Evolutionary conservation across 306 rosid genomes (phyloP).

Genomic region (Arachis hypogaea): DNA sequence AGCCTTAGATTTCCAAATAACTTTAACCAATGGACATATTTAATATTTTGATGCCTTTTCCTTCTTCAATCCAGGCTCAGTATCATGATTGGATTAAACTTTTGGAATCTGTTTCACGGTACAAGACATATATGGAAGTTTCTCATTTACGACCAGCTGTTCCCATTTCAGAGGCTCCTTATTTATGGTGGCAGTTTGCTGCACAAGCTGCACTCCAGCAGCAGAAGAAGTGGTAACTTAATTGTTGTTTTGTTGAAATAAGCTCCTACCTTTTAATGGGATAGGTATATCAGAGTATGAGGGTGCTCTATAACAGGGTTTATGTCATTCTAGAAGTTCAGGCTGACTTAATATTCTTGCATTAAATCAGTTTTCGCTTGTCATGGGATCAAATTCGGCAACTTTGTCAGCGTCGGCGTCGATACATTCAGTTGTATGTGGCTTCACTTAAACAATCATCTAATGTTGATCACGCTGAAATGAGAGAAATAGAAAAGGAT

Average conservation of each 20-base stretch:
- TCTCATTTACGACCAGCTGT: conserved; percentile 83
- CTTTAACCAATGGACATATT: too few species aligned
- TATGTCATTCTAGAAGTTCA: conserved; percentile 27
- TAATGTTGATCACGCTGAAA: conserved; percentile 49
- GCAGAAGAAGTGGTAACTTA: conserved; percentile 80
- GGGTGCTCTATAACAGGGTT: conserved; percentile 4
- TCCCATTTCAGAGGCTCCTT: conserved; percentile 65
- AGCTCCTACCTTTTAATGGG: conserved; percentile 9
- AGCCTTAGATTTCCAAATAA: too few species aligned
- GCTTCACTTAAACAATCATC: conserved; percentile 71
- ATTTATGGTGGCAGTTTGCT: conserved; percentile 93
- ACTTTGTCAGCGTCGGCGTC: conserved; percentile 95
- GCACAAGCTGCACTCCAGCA: conserved; percentile 83
- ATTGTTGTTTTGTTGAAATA: conserved; percentile 32
- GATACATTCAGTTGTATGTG: conserved; percentile 78
- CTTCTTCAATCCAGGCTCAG: conserved; percentile 60
- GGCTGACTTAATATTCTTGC: conserved; percentile 42
- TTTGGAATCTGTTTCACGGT: conserved; percentile 87
- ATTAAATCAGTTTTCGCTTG: conserved; percentile 75
- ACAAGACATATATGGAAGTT: conserved; percentile 76
- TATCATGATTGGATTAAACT: conserved; percentile 93
- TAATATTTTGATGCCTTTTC: conserved; percentile 6
- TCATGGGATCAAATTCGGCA: conserved; percentile 88
- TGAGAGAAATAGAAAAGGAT: conserved; percentile 92
- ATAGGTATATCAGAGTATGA: conserved; percentile 10